Evolutionary conservation across 371 early-diverging fungal genomes (phyloP), one percentile per base, ranked within the genome.

Genomic region (Apophysomyces sp.): DNA sequence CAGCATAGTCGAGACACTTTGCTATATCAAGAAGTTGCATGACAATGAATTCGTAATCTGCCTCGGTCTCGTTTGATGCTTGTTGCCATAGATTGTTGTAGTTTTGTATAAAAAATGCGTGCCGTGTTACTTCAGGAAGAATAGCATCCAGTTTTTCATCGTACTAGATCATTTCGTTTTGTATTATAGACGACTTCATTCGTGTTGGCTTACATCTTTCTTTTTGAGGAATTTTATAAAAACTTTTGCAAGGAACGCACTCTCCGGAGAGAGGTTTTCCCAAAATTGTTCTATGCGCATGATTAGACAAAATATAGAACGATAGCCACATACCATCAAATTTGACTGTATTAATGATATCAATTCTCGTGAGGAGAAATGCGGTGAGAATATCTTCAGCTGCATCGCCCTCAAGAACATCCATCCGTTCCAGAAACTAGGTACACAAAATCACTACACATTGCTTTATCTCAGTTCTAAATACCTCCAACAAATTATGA

Each of bases 1-100:
- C 95, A 29, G 89, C 87, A 64, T 92, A 94, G 55, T 95, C 94
- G 4, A 89, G 76, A n/a, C 83, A 73, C 55, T 82, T 82, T 31
- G 90, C 89, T 37, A 92, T 88, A 57, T 89, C 83, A 55, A 94
- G 74, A 40, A 93, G 71, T 69, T 94, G 94, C 28, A 79, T 79
- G 12, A 92, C 78, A 37, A 94, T 87, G 65, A 92, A 95, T 63
- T 89, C 92, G 49, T 83, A 78, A 21, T 86, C 85, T 3, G 83
- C 84, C 21, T 84, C 80, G 9, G 77, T 72, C 41, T 86, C 86
- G 12, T 90, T 83, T 18, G 87, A 83, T 7, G 85, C 83, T 55
- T 80, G 67, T 40, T 84, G 72, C 63, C 91, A 81, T 40, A 78
- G 63, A 18, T 86, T 76, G 58, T 80, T 83, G 68, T 91, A 88